Conservation (phyloP, 768 basidiomycete genomes). For the Suillus spraguei region DNA sequence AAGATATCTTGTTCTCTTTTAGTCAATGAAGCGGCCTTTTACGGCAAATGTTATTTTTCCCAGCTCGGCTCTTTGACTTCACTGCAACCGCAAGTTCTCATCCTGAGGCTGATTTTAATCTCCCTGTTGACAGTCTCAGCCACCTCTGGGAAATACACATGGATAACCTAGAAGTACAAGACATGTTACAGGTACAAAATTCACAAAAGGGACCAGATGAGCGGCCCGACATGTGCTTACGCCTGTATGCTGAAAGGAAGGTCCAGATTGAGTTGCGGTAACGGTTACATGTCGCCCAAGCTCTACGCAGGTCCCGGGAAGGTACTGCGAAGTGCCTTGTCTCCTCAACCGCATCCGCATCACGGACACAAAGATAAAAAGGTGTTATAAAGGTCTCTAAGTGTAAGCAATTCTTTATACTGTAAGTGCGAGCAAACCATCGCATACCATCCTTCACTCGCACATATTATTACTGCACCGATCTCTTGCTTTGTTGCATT, state of each 20-base stretch:
- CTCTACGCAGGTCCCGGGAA: background rate
- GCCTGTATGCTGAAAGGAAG: background rate
- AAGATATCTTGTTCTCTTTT: background rate
- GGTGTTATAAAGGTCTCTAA: background rate
- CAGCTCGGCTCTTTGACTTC: background rate
- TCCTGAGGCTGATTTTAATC: background rate
- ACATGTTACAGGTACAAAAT: background rate
- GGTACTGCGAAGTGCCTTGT: background rate
- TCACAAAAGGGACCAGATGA: background rate
- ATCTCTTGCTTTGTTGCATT: constrained; percentile 1
- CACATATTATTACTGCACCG: background rate
- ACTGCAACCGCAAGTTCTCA: too few relatives aligned
- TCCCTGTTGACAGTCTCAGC: background rate
- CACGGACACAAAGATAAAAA: constrained; percentile 1
- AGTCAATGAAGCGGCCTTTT: background rate
- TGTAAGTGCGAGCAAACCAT: background rate
- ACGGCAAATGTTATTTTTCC: constrained; percentile 1
- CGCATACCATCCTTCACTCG: background rate
- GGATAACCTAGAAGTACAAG: background rate
- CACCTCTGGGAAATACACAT: background rate
- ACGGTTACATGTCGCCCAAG: background rate
- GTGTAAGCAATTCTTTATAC: background rate
- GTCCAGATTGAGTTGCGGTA: background rate
- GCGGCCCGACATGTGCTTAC: background rate
- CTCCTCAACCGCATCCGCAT: background rate